Conservation (phyloP, 306 rosid genomes). For the Quercus cerris region DNA sequence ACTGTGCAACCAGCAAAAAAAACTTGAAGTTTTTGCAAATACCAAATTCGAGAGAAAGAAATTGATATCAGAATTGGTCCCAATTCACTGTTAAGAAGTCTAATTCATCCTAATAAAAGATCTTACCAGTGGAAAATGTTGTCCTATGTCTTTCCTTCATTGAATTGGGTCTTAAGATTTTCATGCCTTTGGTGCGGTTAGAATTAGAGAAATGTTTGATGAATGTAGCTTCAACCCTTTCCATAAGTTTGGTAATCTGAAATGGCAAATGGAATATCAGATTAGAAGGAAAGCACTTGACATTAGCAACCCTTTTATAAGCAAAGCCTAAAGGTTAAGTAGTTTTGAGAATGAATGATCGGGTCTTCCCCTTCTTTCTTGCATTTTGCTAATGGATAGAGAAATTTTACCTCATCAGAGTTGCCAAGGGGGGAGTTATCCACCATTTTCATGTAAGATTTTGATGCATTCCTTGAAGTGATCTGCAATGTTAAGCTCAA, state of each 20-base stretch:
- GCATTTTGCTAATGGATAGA: too few species aligned
- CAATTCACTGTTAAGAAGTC: too few species aligned
- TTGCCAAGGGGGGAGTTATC: conserved; percentile 60
- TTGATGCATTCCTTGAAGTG: conserved; percentile 53
- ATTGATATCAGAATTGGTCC: too few species aligned
- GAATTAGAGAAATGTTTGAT: conserved; percentile 64
- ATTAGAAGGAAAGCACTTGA: too few species aligned
- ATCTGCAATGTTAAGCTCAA: conserved; percentile 33
- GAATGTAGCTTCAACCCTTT: conserved; percentile 49
- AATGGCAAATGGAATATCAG: neutral
- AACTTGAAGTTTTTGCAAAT: conserved; percentile 40
- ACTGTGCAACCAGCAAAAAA: conserved; percentile 61
- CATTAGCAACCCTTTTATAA: too few species aligned
- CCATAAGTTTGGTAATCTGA: conserved; percentile 42
- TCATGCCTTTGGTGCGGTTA: conserved; percentile 60
- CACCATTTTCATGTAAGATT: conserved; percentile 65
- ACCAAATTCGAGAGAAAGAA: conserved; percentile 1
- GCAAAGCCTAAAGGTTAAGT: too few species aligned
- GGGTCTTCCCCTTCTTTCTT: too few species aligned
- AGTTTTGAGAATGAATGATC: too few species aligned
- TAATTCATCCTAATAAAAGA: neutral
- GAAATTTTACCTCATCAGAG: conserved; percentile 58
- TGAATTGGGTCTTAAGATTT: conserved; percentile 50
- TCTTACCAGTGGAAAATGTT: conserved; percentile 60
- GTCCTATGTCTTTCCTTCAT: conserved; percentile 55